A percentile compares a stretch with the other conserved stretches of the same genome.
These are phyloP conservation scores for Neckera pumila DNA, from an alignment of 225 moss, liverwort and hornwort genomes.

Conservation along the genomic window DNA sequence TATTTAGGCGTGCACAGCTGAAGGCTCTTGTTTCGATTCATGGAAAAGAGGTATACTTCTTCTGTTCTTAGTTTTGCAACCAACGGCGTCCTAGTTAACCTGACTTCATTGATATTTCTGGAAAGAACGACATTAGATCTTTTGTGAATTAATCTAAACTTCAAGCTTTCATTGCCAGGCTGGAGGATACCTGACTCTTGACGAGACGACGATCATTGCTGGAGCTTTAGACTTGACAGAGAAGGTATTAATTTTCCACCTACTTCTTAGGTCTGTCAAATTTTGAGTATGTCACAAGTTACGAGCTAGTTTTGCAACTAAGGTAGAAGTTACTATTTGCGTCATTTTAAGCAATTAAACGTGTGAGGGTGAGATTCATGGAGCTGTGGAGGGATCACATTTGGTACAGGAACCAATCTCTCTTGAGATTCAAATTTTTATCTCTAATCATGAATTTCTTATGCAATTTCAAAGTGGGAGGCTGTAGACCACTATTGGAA, in stretches of 20 bases:
- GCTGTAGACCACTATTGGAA: neutral
- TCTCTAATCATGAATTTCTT: neutral
- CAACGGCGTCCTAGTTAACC: neutral
- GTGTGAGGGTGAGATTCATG: neutral
- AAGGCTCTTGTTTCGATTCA: constrained; percentile 98
- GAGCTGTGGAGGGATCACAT: neutral
- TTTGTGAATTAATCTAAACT: neutral
- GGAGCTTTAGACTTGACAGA: constrained; percentile 58
- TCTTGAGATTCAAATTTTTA: neutral
- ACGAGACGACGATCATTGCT: constrained; percentile 57
- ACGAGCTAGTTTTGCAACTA: neutral
- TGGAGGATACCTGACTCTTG: constrained; percentile 51
- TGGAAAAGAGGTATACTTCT: constrained; percentile 57
- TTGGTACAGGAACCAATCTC: neutral
- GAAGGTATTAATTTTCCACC: constrained; percentile 17
- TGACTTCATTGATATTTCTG: neutral
- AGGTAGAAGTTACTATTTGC: neutral
- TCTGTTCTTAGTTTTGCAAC: neutral
- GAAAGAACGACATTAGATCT: neutral
- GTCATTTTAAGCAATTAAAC: neutral
- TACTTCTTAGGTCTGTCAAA: no score
- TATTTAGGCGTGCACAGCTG: constrained; percentile 95
- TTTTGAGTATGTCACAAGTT: neutral
- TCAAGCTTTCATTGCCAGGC: constrained; percentile 2
- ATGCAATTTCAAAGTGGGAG: neutral